Evolutionary conservation across 768 basidiomycete genomes (phyloP).

Genomic region (Lactifluus piperatus): DNA sequence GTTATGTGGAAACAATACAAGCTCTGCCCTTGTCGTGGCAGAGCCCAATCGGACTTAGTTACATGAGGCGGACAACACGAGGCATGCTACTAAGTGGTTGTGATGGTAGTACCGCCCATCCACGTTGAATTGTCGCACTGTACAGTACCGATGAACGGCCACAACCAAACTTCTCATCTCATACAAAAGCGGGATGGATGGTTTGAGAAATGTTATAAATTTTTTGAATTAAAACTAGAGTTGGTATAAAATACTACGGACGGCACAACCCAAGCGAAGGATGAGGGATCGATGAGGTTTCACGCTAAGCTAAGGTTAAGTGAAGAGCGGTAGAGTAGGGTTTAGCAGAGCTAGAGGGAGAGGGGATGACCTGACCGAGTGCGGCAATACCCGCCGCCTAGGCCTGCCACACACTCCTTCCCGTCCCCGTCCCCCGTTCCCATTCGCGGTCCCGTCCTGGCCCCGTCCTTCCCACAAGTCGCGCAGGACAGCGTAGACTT

Average conservation of each 20-base stretch:
- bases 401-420: not conserved
- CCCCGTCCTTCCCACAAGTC: not conserved
- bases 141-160: not conserved
- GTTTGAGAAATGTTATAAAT: not conserved
- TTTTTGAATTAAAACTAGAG: too few species aligned
- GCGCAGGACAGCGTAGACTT: not conserved
- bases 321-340: too few species aligned
- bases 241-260: too few species aligned
- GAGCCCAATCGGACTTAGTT: not conserved
- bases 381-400: slow-evolving; percentile 3
- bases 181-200: not conserved
- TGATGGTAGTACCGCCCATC: not conserved
- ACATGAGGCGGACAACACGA: slow-evolving; percentile 1
- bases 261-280: slow-evolving; percentile 4
- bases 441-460: not conserved
- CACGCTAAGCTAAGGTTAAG: slow-evolving; percentile 2
- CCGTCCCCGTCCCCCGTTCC: not conserved
- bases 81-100: not conserved
- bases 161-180: not conserved
- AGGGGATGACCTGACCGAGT: not conserved
- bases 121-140: not conserved
- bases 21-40: not conserved
- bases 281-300: slow-evolving; percentile 4
- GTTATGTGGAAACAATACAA: not conserved
- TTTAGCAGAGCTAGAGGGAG: too few species aligned